Evolutionary conservation across 2,329 filamentous ascomycete species (phyloP).

Genomic region (Botrytis squamosa): DNA sequence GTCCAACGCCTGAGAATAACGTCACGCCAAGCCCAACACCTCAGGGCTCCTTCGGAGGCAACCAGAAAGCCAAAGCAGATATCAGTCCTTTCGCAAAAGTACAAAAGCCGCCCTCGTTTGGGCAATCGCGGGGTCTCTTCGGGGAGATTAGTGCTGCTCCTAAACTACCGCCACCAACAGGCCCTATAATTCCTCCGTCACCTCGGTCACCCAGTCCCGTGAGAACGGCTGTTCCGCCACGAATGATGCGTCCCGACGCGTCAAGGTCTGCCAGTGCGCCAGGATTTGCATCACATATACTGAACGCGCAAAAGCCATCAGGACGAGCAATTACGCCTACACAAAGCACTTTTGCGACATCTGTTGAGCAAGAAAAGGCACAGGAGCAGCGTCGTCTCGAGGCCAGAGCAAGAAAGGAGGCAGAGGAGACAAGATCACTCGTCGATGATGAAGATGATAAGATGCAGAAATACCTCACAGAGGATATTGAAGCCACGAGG

Average conservation of each 20-base stretch:
- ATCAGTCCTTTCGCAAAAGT: constrained; percentile 45
- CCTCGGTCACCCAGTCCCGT: constrained; percentile 73
- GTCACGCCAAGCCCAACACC: constrained; percentile 54
- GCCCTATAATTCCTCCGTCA: constrained; percentile 59
- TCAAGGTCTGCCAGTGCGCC: constrained; percentile 60
- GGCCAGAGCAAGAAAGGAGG: constrained; percentile 54
- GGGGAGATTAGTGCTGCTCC: constrained; percentile 54
- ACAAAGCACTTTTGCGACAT: constrained; percentile 29
- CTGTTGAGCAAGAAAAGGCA: constrained; percentile 32
- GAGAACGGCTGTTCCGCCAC: constrained; percentile 55
- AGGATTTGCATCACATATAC: constrained; percentile 55
- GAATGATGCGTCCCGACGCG: constrained; percentile 49
- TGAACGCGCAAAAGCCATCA: constrained; percentile 49
- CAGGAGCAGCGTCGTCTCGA: constrained; percentile 36
- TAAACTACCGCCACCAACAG: constrained; percentile 53
- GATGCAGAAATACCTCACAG: constrained; percentile 60
- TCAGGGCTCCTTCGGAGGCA: constrained; percentile 57
- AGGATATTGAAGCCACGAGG: constrained; percentile 60
- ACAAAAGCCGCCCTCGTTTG: constrained; percentile 46
- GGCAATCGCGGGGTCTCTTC: constrained; percentile 47
- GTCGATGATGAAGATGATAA: constrained; percentile 69
- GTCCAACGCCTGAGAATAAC: constrained; percentile 48
- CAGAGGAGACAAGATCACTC: constrained; percentile 56
- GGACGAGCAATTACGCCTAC: constrained; percentile 51
- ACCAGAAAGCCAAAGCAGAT: constrained; percentile 43